Base-by-base conservation (phyloP, 345 rosid genomes). In the Eucalyptus regnans region DNA sequence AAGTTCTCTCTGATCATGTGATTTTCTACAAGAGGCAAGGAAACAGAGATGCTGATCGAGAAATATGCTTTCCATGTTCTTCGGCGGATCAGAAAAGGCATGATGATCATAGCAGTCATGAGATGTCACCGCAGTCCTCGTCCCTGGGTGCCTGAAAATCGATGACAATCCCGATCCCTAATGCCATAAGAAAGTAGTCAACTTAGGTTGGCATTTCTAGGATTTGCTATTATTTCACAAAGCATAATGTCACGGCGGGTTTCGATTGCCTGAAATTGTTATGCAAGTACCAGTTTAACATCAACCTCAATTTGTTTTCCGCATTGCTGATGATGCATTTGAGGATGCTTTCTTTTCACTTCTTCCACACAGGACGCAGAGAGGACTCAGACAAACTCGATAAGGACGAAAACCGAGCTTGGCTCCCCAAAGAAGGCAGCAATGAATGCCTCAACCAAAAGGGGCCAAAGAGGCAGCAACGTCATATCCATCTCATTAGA, bases 351-450 rank as follows among this genome's bases (percentile, higher is more conserved):
- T 76, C 27, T 18, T 18, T 37, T 76, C 48, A 18, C 27, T 76
- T 37, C 48, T 37, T 76, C 48, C 83, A 20, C 68, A 6, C 81
- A 33, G 80, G 81, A 37, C 81, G 41, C 46, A 37, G 44, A 71
- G 48, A 37, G 48, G 48, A 76, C 48, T 20, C 27, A 16, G 20
- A 88, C 54, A 5, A 76, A 58, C 80, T 52, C 22, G 86, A 88
- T 51, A 66, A 27, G 60, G 97, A 95, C 48, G 94, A 93, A 91
- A 89, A 92, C 94, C n/a, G 93, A 93, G 91, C 96, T 96, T 41
- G 94, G 94, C 43, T 92, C 97, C 12, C 84, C 95, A 56, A 95
- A 93, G 93, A 96, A 95, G 94, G 95, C 93, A 88, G 98, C 98
- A 14, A 93, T 94, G 64, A 93, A 88, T 92, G 97, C 97, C 64